Evolutionary conservation across 1,139 yeast genomes (phyloP).

Genomic region (Scheffersomyces cryptocercus): DNA sequence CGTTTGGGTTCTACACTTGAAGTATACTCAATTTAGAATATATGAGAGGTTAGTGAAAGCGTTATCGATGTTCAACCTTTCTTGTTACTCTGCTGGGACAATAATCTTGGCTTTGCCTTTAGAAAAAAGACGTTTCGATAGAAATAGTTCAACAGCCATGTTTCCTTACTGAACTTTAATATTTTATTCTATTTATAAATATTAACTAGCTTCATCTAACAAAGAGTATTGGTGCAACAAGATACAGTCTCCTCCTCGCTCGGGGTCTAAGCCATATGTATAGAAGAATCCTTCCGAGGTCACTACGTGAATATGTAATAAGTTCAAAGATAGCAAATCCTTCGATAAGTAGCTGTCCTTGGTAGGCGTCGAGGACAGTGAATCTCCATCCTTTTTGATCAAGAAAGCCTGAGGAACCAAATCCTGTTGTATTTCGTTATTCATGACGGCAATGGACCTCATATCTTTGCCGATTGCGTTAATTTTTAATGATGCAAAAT

Average conservation of each 20-base stretch:
- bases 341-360: conserved; percentile 15
- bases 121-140: no score
- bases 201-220: conserved; percentile 22
- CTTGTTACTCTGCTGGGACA: no score
- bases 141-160: no score
- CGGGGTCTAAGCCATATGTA: conserved; percentile 84
- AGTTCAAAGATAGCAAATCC: conserved; percentile 45
- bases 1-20: no score
- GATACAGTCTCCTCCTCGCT: conserved; percentile 91
- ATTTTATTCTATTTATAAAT: no score
- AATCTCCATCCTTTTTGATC: conserved; percentile 16
- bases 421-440: conserved; percentile 42
- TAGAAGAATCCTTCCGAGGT: conserved; percentile 87
- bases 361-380: conserved; percentile 8
- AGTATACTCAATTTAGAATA: no score
- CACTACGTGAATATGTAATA: conserved; percentile 73
- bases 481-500: conserved; percentile 88
- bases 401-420: conserved; percentile 37
- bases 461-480: conserved; percentile 64
- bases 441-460: conserved; percentile 63
- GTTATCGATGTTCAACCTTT: no score
- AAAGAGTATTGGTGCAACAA: conserved; percentile 68
- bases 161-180: no score
- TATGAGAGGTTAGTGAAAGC: no score
- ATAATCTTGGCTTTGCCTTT: no score